phyloP scores from a whole-genome alignment of 768 basidiomycete genomes.

The Tephrocybe sp. region DNA sequence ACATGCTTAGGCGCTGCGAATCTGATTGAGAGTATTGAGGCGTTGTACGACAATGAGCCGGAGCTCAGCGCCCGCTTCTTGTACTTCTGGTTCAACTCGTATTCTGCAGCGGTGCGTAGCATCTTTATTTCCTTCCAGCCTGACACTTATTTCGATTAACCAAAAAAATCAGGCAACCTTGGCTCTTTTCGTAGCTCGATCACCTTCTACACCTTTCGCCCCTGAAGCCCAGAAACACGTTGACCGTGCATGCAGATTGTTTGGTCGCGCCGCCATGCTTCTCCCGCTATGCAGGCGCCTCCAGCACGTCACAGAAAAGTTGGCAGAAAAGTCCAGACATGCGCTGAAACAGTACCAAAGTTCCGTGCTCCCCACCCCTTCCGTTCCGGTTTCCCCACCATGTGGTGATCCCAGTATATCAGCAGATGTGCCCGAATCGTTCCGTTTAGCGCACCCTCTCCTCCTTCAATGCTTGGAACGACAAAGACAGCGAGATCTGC shows the following conservation, averaged over 20 bases:
- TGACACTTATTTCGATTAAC: not conserved
- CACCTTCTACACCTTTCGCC: constrained; percentile 57
- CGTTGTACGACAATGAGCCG: constrained; percentile 56
- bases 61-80: constrained; percentile 65
- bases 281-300: constrained; percentile 61
- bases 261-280: constrained; percentile 55
- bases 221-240: constrained; percentile 61
- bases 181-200: constrained; percentile 62
- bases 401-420: not conserved
- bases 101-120: constrained; percentile 64
- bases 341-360: constrained; percentile 38
- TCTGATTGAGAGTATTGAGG: constrained; percentile 56
- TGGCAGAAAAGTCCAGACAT: constrained; percentile 50
- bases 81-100: constrained; percentile 75
- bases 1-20: constrained; percentile 61
- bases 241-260: constrained; percentile 56
- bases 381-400: constrained; percentile 1
- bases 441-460: constrained; percentile 32
- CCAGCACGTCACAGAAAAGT: constrained; percentile 35
- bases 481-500: constrained; percentile 17
- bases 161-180: constrained; percentile 50
- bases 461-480: constrained; percentile 35
- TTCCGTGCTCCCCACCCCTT: constrained; percentile 9
- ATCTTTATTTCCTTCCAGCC: not conserved
- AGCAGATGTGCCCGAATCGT: constrained; percentile 28